These are phyloP conservation scores for Moniliophthora roreri DNA, from an alignment of 1,284 basidiomycete species.

Conservation along the genomic window DNA sequence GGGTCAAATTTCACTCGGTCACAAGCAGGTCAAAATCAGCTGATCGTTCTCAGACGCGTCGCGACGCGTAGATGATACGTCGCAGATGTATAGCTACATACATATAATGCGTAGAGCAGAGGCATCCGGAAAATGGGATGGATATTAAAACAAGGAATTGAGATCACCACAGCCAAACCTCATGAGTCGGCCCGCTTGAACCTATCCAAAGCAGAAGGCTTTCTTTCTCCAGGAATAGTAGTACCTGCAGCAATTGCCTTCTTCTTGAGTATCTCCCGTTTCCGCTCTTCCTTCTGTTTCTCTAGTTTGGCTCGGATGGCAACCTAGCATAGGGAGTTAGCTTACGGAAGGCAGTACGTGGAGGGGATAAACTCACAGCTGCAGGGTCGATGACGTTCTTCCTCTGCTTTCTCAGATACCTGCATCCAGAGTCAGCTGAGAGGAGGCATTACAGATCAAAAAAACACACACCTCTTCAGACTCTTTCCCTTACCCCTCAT, in stretches of 20 bases:
- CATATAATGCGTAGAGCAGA: too few relatives aligned
- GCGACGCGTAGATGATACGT: too few relatives aligned
- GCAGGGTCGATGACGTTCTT: conserved; percentile 92
- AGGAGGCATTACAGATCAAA: neutral
- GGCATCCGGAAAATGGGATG: too few relatives aligned
- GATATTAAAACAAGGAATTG: too few relatives aligned
- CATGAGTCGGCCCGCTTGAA: conserved; percentile 38
- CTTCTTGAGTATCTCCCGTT: conserved; percentile 33
- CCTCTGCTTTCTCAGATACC: conserved; percentile 81
- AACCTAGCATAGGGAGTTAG: conserved; percentile 38
- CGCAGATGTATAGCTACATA: too few relatives aligned
- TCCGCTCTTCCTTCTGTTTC: conserved; percentile 58
- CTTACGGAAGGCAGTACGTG: neutral
- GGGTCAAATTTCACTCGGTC: too few relatives aligned
- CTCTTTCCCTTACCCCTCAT: conserved; percentile 86
- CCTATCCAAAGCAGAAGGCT: conserved; percentile 67
- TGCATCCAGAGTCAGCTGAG: conserved; percentile 20
- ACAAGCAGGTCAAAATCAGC: too few relatives aligned
- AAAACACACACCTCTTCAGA: conserved; percentile 62
- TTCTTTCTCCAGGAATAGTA: conserved; percentile 20
- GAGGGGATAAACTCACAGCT: conserved; percentile 50
- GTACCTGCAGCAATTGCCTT: conserved; percentile 34
- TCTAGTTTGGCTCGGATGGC: conserved; percentile 70
- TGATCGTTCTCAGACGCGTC: too few relatives aligned
- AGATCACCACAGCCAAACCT: too few relatives aligned